These are phyloP conservation scores for Naumovozyma baii DNA, from an alignment of 805 yeast genomes.

Conservation along the genomic window DNA sequence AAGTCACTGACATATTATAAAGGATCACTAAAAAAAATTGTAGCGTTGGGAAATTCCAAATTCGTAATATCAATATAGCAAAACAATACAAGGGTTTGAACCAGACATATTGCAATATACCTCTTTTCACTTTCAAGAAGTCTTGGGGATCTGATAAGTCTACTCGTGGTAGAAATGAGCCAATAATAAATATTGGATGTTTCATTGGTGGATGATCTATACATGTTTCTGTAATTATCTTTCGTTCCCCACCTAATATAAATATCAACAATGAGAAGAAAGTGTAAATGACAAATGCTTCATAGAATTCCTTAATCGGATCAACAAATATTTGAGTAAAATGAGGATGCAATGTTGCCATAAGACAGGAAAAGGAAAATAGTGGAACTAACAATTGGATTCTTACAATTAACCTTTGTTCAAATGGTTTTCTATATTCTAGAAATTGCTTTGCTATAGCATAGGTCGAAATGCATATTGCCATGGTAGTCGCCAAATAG, in stretches of 20 bases:
- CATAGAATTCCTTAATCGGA: slow-evolving; percentile 82
- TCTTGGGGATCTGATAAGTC: slow-evolving; percentile 83
- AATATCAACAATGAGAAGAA: slow-evolving; percentile 76
- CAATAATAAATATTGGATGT: slow-evolving; percentile 48
- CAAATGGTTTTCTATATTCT: slow-evolving; percentile 81
- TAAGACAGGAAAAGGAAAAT: slow-evolving; percentile 62
- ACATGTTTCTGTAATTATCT: slow-evolving; percentile 55
- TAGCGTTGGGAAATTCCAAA: slow-evolving; percentile 39
- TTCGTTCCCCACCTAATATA: slow-evolving; percentile 86
- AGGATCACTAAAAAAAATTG: slow-evolving; percentile 50
- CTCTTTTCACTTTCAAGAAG: slow-evolving; percentile 68
- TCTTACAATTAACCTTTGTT: slow-evolving; percentile 75
- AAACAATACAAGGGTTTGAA: slow-evolving; percentile 74
- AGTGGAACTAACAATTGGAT: slow-evolving; percentile 76
- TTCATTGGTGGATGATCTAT: slow-evolving; percentile 52
- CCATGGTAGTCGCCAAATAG: slow-evolving; percentile 14
- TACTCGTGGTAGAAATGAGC: slow-evolving; percentile 42
- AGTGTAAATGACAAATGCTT: slow-evolving; percentile 91
- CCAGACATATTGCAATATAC: slow-evolving; percentile 92
- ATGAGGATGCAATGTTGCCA: slow-evolving; percentile 40
- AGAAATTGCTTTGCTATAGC: slow-evolving; percentile 45
- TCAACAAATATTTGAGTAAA: slow-evolving; percentile 42
- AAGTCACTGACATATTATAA: slow-evolving; percentile 72
- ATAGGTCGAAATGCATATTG: slow-evolving; percentile 35
- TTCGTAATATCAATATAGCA: slow-evolving; percentile 37